These are phyloP conservation scores for Suillus paluster DNA, from an alignment of 768 basidiomycete species.

Conservation along the genomic window DNA sequence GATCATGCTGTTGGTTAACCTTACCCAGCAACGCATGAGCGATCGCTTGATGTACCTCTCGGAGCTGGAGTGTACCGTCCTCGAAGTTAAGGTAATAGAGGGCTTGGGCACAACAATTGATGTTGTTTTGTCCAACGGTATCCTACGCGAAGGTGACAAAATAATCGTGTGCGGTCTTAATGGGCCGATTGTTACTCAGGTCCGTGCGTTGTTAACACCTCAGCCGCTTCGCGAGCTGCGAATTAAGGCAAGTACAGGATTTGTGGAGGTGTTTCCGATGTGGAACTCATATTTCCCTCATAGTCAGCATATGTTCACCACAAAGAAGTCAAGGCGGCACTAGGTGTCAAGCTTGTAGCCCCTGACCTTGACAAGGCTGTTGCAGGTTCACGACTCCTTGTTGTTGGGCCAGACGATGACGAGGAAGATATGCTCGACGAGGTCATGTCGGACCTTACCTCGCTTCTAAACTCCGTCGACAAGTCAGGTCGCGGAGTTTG, in stretches of 20 bases:
- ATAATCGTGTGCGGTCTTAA: slow-evolving; percentile 97
- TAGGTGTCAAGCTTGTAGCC: slow-evolving; percentile 94
- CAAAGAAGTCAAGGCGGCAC: slow-evolving; percentile 95
- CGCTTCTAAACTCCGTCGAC: slow-evolving; percentile 87
- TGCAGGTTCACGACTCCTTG: slow-evolving; percentile 92
- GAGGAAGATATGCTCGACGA: slow-evolving; percentile 94
- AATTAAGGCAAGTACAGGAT: slow-evolving; percentile 70
- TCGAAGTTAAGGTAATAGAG: slow-evolving; percentile 98
- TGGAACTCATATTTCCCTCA: slow-evolving; percentile 10
- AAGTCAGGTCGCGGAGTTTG: slow-evolving; percentile 97
- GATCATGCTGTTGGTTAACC: slow-evolving; percentile 97
- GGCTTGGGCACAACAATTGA: slow-evolving; percentile 98
- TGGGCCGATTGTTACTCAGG: slow-evolving; percentile 94
- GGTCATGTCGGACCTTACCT: slow-evolving; percentile 94
- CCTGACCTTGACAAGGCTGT: slow-evolving; percentile 98
- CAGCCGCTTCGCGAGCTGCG: slow-evolving; percentile 95
- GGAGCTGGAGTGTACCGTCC: slow-evolving; percentile 95
- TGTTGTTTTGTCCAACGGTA: slow-evolving; percentile 94
- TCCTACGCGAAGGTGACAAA: slow-evolving; percentile 87
- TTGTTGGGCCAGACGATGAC: slow-evolving; percentile 94
- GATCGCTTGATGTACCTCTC: slow-evolving; percentile 97
- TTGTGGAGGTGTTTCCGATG: slow-evolving; percentile 1
- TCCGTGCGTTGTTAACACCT: slow-evolving; percentile 93
- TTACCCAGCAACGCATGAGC: slow-evolving; percentile 98
- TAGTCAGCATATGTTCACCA: slow-evolving; percentile 97